Base-by-base conservation (phyloP, 1,139 yeast species). In the Pichia sp. region DNA sequence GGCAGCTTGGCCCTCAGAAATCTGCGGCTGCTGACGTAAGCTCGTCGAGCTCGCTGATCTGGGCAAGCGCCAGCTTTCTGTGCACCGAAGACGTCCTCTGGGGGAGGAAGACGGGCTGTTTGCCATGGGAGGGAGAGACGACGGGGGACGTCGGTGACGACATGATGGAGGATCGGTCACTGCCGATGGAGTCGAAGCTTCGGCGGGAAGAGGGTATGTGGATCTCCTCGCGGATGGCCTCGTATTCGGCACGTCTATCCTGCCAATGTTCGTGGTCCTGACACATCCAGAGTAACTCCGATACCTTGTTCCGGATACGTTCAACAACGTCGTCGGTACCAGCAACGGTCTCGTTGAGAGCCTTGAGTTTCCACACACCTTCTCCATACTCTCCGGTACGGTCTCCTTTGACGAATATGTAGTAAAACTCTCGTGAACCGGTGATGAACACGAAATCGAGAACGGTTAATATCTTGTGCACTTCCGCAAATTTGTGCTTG, bases 201-300 rank as follows among this genome's bases (percentile, higher is more conserved):
- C 35, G 42, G n/a, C 49, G 38, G 15, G 43, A 27, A n/a, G 43
- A 28, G 11, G 49, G 49, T 10, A 40, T 21, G 10, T 38, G 37
- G 11, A 46, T 42, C 18, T 46, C 49, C 11, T 46, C 31, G 14
- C 34, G 27, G n/a, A 46, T 46, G 2, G 43, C 34, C 11, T 37
- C 27, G 34, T 45, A 45, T 20, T 45, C 45, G 8, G n/a, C 19
- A 10, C 48, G 18, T 27, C 41, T 35, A 14, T n/a, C 9, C 8
- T 11, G 17, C 42, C 45, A 41, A 21, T 24, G 34, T 4, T 38
- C 37, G 17, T 35, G 19, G 15, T 44, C 43, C 7, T 40, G 39
- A 21, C 43, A 39, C 21, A 44, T 21, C n/a, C 32, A 28, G 3
- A 38, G 37, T 19, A 44, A 12, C 22, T 30, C 33, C 15, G 43